Conservation (phyloP, 495 filamentous ascomycete species). For the Hypoxylon cercidicola region DNA sequence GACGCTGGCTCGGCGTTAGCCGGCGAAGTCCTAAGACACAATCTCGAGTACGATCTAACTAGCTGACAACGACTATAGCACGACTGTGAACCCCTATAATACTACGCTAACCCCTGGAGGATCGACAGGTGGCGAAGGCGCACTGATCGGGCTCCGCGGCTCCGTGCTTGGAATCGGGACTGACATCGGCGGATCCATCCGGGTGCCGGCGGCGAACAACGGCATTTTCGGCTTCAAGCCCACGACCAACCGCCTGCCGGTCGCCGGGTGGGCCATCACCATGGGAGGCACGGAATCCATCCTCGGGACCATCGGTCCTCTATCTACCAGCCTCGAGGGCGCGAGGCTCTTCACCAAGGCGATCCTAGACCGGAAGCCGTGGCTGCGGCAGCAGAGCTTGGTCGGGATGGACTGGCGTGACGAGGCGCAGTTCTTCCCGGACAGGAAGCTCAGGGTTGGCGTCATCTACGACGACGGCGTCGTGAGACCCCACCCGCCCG, state of each 20-base stretch:
- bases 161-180: constrained; percentile 73
- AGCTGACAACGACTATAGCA: constrained; percentile 49
- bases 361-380: constrained; percentile 68
- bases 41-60: constrained; percentile 40
- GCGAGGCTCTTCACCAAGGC: constrained; percentile 71
- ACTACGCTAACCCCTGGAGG: constrained; percentile 67
- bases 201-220: constrained; percentile 70
- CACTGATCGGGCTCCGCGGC: constrained; percentile 68
- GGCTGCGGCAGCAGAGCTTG: constrained; percentile 68
- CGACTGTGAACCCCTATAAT: constrained; percentile 68
- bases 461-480: constrained; percentile 77
- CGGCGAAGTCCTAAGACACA: constrained; percentile 7
- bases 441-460: constrained; percentile 67
- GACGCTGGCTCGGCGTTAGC: constrained; percentile 14
- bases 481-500: constrained; percentile 77
- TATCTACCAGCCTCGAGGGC: constrained; percentile 70
- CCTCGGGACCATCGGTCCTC: constrained; percentile 68
- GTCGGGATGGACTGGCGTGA: constrained; percentile 70
- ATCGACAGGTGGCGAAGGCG: constrained; percentile 73
- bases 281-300: constrained; percentile 69
- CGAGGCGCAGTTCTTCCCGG: constrained; percentile 35
- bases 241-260: constrained; percentile 67
- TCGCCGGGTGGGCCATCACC: constrained; percentile 57
- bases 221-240: constrained; percentile 75
- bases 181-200: constrained; percentile 75